phyloP scores from a whole-genome alignment of 139 green algal species.

The Haematococcus sp. region DNA sequence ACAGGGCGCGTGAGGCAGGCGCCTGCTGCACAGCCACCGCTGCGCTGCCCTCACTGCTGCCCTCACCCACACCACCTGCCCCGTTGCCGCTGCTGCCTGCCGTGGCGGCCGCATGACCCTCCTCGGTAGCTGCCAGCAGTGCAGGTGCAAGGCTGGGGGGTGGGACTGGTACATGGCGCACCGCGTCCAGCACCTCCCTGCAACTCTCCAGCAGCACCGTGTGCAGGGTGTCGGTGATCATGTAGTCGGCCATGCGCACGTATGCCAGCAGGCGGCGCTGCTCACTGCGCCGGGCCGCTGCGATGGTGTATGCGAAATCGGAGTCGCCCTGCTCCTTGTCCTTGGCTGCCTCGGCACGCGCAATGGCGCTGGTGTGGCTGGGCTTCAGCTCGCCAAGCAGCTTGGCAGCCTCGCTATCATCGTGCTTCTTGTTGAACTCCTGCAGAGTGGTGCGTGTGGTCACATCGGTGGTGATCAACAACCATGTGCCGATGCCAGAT shows the following conservation, averaged over 20 bases:
- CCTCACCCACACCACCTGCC: too few relatives aligned
- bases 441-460: constrained; percentile 2
- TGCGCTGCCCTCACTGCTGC: not conserved
- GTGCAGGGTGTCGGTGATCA: constrained; percentile 71
- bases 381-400: not conserved
- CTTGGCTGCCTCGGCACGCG: constrained; percentile 32
- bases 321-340: constrained; percentile 36
- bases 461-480: too few relatives aligned
- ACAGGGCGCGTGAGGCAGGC: constrained; percentile 29
- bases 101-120: not conserved
- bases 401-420: constrained; percentile 10
- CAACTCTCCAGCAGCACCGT: constrained; percentile 60
- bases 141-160: not conserved
- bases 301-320: constrained; percentile 76
- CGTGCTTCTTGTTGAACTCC: constrained; percentile 49
- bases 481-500: too few relatives aligned
- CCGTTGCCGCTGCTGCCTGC: too few relatives aligned
- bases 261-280: constrained; percentile 70
- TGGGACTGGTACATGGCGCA: constrained; percentile 1
- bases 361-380: constrained; percentile 10
- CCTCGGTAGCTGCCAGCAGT: not conserved
- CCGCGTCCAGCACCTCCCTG: constrained; percentile 37
- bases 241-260: constrained; percentile 59
- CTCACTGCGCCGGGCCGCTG: constrained; percentile 66
- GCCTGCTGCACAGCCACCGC: not conserved